Evolutionary conservation across 441 rosid species (phyloP).

Genomic region (Flueggea neowawraea): DNA sequence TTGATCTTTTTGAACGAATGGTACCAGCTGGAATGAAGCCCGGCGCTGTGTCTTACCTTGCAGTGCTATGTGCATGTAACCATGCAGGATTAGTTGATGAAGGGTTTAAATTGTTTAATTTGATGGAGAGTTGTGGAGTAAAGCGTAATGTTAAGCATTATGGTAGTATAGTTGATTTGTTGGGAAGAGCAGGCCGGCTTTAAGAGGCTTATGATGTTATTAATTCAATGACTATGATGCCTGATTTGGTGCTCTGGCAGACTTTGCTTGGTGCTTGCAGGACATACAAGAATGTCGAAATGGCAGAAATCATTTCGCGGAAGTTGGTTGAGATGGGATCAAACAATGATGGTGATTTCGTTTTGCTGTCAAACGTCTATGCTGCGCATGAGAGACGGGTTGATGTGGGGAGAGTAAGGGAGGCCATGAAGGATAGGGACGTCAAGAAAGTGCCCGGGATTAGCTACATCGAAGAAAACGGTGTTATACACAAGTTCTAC

Average conservation of each 20-base stretch:
- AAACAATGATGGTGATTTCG: constrained; percentile 68
- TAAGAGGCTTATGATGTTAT: constrained; percentile 63
- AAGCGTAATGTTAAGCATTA: constrained; percentile 68
- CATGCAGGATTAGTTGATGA: constrained; percentile 84
- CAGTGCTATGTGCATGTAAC: constrained; percentile 68
- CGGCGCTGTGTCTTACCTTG: constrained; percentile 62
- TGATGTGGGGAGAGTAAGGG: constrained; percentile 76
- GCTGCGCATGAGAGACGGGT: constrained; percentile 79
- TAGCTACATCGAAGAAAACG: constrained; percentile 70
- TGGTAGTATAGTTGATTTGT: constrained; percentile 81
- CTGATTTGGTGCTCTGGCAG: constrained; percentile 82
- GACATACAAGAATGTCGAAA: constrained; percentile 56
- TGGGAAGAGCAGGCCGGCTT: constrained; percentile 76
- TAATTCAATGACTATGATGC: constrained; percentile 55
- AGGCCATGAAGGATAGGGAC: constrained; percentile 61
- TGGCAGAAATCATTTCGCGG: constrained; percentile 70
- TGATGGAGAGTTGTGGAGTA: constrained; percentile 43
- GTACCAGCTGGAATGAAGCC: constrained; percentile 35
- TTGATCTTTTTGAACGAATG: constrained; percentile 60
- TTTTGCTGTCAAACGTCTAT: constrained; percentile 70
- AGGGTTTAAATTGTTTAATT: constrained; percentile 54
- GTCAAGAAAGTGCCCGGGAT: constrained; percentile 76
- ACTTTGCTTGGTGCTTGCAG: constrained; percentile 79
- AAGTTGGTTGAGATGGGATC: constrained; percentile 76
- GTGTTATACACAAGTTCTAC: constrained; percentile 62